A percentile compares a stretch with the other conserved stretches of the same genome.
Conservation (phyloP, 2,329 filamentous ascomycete genomes). For the Exophiala mesophila region DNA sequence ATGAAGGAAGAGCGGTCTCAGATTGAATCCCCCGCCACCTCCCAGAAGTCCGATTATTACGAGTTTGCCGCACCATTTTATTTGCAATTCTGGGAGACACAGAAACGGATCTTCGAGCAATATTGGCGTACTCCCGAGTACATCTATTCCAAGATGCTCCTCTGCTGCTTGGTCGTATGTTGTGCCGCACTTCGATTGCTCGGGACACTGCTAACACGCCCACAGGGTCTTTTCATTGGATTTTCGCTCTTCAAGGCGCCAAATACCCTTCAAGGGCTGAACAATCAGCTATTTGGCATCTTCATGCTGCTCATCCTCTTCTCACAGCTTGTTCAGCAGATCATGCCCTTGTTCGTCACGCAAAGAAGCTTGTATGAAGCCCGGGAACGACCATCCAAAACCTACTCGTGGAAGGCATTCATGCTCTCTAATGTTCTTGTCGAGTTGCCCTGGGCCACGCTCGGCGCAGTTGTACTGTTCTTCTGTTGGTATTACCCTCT, state of each 20-base stretch:
- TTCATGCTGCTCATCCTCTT: constrained; percentile 27
- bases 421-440: constrained; percentile 65
- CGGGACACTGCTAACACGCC: no score
- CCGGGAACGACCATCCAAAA: constrained; percentile 58
- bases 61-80: constrained; percentile 70
- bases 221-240: constrained; percentile 30
- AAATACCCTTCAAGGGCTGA: constrained; percentile 25
- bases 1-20: constrained; percentile 72
- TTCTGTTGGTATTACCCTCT: constrained; percentile 64
- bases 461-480: constrained; percentile 59
- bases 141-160: constrained; percentile 60
- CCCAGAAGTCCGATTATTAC: constrained; percentile 44
- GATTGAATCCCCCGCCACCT: constrained; percentile 34
- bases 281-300: constrained; percentile 27
- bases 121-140: constrained; percentile 70
- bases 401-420: constrained; percentile 70
- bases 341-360: constrained; percentile 55
- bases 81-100: constrained; percentile 62
- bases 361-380: constrained; percentile 55
- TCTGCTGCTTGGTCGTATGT: constrained; percentile 13
- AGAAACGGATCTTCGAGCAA: constrained; percentile 61
- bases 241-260: constrained; percentile 24
- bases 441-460: constrained; percentile 62
- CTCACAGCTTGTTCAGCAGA: constrained; percentile 38
- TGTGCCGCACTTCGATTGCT: no score